Percentiles rank a stretch among this genome's conserved stretches.
Conservation (phyloP, 176 grass and related monocot species). For the Saccharum spontaneum region DNA sequence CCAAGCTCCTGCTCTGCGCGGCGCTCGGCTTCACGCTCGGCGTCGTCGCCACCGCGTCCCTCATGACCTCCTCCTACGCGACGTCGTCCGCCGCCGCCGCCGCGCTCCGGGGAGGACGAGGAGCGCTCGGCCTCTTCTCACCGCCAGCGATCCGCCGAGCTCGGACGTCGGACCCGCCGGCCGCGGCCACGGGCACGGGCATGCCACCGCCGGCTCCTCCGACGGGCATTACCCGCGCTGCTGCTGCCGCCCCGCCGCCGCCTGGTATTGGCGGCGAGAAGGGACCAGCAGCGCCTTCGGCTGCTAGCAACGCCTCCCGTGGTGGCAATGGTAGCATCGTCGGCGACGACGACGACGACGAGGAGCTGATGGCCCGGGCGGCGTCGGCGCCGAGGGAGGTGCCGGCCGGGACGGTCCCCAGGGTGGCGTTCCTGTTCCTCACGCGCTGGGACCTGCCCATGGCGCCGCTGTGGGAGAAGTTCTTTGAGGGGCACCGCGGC, state of each 20-base stretch:
- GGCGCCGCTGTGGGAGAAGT: slow-evolving; percentile 81
- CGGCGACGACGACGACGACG: neutral
- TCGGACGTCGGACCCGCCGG: too few relatives aligned
- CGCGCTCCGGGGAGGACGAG: neutral
- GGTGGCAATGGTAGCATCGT: neutral
- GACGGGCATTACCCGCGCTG: neutral
- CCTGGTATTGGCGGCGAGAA: neutral
- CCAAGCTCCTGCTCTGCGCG: slow-evolving; percentile 38
- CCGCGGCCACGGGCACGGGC: too few relatives aligned
- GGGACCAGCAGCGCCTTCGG: neutral
- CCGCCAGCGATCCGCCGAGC: too few relatives aligned
- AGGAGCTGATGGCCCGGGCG: slow-evolving; percentile 56
- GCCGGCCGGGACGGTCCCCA: slow-evolving; percentile 9
- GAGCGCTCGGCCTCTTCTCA: slow-evolving; percentile 17
- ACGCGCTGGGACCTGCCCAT: slow-evolving; percentile 64
- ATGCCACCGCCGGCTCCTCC: neutral
- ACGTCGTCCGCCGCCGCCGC: too few relatives aligned
- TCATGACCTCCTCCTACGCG: slow-evolving; percentile 13
- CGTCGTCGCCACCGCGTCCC: slow-evolving; percentile 30
- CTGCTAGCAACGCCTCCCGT: neutral
- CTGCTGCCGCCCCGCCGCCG: neutral
- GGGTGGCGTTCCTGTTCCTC: slow-evolving; percentile 90
- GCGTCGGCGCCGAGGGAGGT: slow-evolving; percentile 47
- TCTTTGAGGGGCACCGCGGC: slow-evolving; percentile 66
- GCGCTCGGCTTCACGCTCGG: slow-evolving; percentile 66